These are phyloP conservation scores for Ustilago trichophora DNA, from an alignment of 1,284 basidiomycete genomes.

Conservation along the genomic window DNA sequence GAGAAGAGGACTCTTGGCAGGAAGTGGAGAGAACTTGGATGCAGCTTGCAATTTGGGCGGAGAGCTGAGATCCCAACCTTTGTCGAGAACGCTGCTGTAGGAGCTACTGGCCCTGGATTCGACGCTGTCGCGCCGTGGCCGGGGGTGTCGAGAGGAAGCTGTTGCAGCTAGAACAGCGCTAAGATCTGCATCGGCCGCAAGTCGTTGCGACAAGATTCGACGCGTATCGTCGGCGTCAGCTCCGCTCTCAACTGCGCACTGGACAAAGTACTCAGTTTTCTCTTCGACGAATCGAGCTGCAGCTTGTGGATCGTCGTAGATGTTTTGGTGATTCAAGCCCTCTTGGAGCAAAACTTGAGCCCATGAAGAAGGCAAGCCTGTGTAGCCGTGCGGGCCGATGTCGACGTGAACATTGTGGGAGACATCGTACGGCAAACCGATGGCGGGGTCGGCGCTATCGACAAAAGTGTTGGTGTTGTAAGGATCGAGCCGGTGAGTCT, in stretches of 20 bases:
- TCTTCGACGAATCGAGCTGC: constrained; percentile 33
- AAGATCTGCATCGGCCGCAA: constrained; percentile 25
- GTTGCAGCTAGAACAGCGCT: constrained; percentile 12
- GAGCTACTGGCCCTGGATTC: constrained; percentile 49
- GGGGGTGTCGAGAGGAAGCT: not conserved
- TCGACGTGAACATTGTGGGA: constrained; percentile 59
- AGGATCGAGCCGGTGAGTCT: constrained; percentile 1
- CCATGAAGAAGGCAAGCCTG: constrained; percentile 53
- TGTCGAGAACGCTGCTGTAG: constrained; percentile 51
- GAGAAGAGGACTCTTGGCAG: constrained; percentile 42
- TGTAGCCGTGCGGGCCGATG: constrained; percentile 54
- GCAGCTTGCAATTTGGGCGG: constrained; percentile 3
- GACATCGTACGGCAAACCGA: constrained; percentile 53
- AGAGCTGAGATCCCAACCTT: constrained; percentile 43
- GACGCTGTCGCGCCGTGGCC: constrained; percentile 15
- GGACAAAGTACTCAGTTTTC: constrained; percentile 39
- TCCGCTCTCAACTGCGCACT: constrained; percentile 35
- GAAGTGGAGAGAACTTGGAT: constrained; percentile 7
- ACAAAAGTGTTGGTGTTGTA: constrained; percentile 9
- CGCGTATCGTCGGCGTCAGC: constrained; percentile 26
- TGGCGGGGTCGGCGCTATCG: constrained; percentile 41
- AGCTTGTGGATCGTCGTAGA: constrained; percentile 29
- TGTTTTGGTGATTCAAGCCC: constrained; percentile 29
- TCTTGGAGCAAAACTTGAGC: constrained; percentile 41
- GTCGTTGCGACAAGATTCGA: constrained; percentile 22